phyloP scores from a whole-genome alignment of 2,329 filamentous ascomycete species.

The Exophiala sp. region DNA sequence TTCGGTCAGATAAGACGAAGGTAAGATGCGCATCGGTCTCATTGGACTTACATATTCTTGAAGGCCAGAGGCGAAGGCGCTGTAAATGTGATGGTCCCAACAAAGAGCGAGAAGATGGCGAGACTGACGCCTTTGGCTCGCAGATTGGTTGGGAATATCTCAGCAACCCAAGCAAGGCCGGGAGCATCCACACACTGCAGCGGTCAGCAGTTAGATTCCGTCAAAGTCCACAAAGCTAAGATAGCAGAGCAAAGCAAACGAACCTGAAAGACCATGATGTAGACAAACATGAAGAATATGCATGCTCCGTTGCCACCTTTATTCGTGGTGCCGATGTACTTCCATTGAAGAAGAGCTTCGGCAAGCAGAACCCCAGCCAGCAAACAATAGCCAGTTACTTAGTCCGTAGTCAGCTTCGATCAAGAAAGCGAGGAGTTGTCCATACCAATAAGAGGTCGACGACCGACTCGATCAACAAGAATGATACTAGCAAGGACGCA shows the following conservation, averaged over 20 bases:
- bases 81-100: slow-evolving; percentile 4
- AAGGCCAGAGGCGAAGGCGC: slow-evolving; percentile 3
- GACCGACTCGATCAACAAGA: slow-evolving; percentile 65
- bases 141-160: slow-evolving; percentile 43
- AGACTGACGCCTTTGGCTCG: slow-evolving; percentile 26
- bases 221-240: too few species aligned
- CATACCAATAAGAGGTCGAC: slow-evolving; percentile 40
- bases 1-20: background rate
- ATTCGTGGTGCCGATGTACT: slow-evolving; percentile 35
- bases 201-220: background rate
- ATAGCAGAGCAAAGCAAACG: background rate
- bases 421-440: too few species aligned
- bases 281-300: slow-evolving; percentile 40
- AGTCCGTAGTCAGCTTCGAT: background rate
- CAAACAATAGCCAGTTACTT: slow-evolving; percentile 4
- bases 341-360: slow-evolving; percentile 8
- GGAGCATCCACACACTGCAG: slow-evolving; percentile 41
- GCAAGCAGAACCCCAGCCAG: background rate
- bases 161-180: slow-evolving; percentile 44
- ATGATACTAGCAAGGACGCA: slow-evolving; percentile 65
- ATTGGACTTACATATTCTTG: slow-evolving; percentile 3
- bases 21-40: background rate
- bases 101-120: slow-evolving; percentile 3
- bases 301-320: slow-evolving; percentile 34
- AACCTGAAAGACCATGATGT: slow-evolving; percentile 35